phyloP scores from a whole-genome alignment of 305 asterid genomes.

The Withania somnifera region DNA sequence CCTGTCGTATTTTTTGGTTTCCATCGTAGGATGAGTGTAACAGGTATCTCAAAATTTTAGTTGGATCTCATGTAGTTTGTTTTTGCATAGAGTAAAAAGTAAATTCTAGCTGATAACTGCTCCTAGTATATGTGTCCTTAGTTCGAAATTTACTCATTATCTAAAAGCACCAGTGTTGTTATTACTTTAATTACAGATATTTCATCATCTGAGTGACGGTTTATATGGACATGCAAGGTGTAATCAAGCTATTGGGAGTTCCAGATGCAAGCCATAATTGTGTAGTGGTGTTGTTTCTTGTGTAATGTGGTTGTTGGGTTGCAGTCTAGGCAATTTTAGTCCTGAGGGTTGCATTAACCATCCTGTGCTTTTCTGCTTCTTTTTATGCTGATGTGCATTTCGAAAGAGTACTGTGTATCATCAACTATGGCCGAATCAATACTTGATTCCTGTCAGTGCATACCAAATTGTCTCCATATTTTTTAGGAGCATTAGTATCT shows the following conservation, averaged over 20 bases:
- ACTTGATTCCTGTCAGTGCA: not conserved
- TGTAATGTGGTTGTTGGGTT: not conserved
- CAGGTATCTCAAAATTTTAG: conserved; percentile 42
- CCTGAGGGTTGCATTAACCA: not conserved
- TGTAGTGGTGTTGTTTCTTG: not conserved
- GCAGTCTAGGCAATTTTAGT: not conserved
- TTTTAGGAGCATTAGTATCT: not conserved
- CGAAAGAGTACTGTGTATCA: not conserved
- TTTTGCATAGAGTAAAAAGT: not conserved
- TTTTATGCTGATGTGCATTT: not conserved
- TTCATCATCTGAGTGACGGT: not conserved
- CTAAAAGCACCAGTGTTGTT: not conserved
- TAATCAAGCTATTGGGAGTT: not conserved
- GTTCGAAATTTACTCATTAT: not conserved
- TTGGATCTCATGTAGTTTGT: conserved; percentile 3
- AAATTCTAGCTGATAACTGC: not conserved
- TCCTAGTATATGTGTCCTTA: not conserved
- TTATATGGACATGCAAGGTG: not conserved
- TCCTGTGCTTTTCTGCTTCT: not conserved
- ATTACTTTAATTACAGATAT: not conserved
- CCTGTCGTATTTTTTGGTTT: conserved; percentile 97
- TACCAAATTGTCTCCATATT: not conserved
- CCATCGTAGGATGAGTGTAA: conserved; percentile 97
- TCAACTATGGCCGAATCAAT: not conserved
- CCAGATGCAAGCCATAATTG: not conserved